Percentiles rank a stretch among this genome's conserved stretches.
phyloP scores from a whole-genome alignment of 345 rosid genomes.

The Hibiscus syriacus region DNA sequence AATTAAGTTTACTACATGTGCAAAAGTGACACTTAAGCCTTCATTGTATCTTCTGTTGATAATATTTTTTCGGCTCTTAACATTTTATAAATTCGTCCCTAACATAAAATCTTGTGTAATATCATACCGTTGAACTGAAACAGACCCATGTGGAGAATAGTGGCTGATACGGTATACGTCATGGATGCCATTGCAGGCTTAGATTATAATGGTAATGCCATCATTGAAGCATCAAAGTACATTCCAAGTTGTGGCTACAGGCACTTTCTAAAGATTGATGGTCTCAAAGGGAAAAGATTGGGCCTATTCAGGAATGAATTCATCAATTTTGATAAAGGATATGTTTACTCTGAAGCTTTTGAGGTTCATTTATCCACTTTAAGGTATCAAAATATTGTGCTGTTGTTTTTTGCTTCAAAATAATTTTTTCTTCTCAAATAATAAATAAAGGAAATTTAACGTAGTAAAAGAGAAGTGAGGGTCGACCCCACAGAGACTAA shows the following conservation, averaged over 20 bases:
- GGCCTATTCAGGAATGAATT: constrained; percentile 27
- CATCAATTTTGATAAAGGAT: constrained; percentile 1
- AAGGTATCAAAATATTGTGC: too few species aligned
- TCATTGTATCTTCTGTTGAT: too few species aligned
- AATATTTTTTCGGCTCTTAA: too few species aligned
- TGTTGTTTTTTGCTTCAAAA: too few species aligned
- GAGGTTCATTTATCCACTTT: constrained; percentile 22
- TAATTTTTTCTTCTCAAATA: too few species aligned
- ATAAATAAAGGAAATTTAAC: too few species aligned
- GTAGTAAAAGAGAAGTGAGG: too few species aligned
- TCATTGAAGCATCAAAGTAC: constrained; percentile 27
- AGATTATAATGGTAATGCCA: constrained; percentile 32
- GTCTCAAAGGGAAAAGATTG: constrained; percentile 30
- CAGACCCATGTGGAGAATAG: constrained; percentile 43
- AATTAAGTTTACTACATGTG: too few species aligned
- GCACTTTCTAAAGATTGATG: constrained; percentile 35
- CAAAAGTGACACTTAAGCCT: too few species aligned
- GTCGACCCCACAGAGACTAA: too few species aligned
- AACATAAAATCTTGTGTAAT: too few species aligned
- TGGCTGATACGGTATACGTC: constrained; percentile 38
- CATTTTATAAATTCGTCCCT: too few species aligned
- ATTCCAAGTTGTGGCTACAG: constrained; percentile 47
- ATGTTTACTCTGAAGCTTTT: constrained; percentile 2
- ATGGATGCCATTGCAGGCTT: constrained; percentile 37
- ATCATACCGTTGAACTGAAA: constrained; percentile 14